Base-by-base conservation (phyloP, 768 basidiomycete genomes). In the Boletus rubroflammeus region DNA sequence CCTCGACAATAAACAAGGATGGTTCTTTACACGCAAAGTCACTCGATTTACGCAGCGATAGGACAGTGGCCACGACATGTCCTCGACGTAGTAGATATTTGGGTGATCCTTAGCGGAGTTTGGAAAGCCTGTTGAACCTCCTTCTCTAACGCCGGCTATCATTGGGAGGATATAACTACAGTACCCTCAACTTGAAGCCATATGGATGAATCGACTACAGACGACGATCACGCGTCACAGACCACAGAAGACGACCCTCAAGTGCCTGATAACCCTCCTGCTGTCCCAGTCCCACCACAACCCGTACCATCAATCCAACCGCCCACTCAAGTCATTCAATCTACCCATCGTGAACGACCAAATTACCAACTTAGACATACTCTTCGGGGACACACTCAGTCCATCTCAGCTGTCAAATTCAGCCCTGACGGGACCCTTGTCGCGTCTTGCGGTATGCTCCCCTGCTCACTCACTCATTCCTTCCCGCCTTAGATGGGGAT, bases 391-490 rank as follows among this genome's bases (percentile, higher is more conserved):
- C 94, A 98, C 67, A 85, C 83, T 6, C 81, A 83, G 64, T 86
- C 88, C 0, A 86, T 97, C 49, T 93, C 93, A 28, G 85, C 92
- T 19, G 85, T 95, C 56, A 92, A 91, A 68, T 98, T 97, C 70
- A 93, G 92, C 63, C 88, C 89, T 0, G 90, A 96, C 66, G 95
- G 95, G 10, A 81, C 81, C 21, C 72, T 86, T 15, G 76, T 97
- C 21, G 93, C 93, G 17, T 93, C 92, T n/a, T 90, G 88, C 61
- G 86, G 94, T 95, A 66, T 53, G 86, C 75, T 31, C 31, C 19
- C 8, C 47, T 41, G 41, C 32, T n/a, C 26, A 41, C 32, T n/a
- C 26, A 5, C 21, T 17, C 56, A 54, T 53, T 45, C 11, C 26
- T n/a, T 42, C 41, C 38, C 19, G 41, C 26, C 31, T 38, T 35